Conservation (phyloP, 2,329 filamentous ascomycete genomes). For the Fusarium sp. region DNA sequence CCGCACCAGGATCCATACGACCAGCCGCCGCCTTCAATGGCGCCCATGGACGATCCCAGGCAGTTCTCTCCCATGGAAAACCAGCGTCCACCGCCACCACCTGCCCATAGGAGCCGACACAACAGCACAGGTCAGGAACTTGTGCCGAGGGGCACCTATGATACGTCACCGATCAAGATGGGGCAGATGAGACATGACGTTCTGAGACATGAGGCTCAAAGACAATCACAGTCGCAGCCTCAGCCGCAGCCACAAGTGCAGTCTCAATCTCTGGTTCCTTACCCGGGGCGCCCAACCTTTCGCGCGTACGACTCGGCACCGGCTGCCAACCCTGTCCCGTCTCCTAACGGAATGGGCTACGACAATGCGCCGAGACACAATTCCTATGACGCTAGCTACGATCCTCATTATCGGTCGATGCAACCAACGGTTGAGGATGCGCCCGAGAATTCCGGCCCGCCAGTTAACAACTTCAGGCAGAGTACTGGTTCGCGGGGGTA, state of each 20-base stretch:
- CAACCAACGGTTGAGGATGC: conserved; percentile 73
- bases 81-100: conserved; percentile 65
- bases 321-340: conserved; percentile 43
- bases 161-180: conserved; percentile 55
- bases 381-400: conserved; percentile 61
- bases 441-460: conserved; percentile 60
- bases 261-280: conserved; percentile 57
- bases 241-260: neutral
- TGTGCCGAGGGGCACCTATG: conserved; percentile 53
- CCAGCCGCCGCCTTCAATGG: conserved; percentile 18
- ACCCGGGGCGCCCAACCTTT: conserved; percentile 65
- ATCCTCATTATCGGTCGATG: conserved; percentile 61
- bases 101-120: conserved; percentile 62
- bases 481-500: conserved; percentile 34
- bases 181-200: conserved; percentile 68
- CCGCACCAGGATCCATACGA: conserved; percentile 49
- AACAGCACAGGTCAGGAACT: conserved; percentile 57
- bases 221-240: conserved; percentile 34
- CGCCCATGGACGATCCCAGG: conserved; percentile 45
- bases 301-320: conserved; percentile 62
- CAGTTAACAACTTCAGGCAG: conserved; percentile 42
- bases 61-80: conserved; percentile 52
- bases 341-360: conserved; percentile 47
- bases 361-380: conserved; percentile 57
- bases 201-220: conserved; percentile 66